phyloP scores from a whole-genome alignment of 768 basidiomycete genomes.

The Boletus bicolor region DNA sequence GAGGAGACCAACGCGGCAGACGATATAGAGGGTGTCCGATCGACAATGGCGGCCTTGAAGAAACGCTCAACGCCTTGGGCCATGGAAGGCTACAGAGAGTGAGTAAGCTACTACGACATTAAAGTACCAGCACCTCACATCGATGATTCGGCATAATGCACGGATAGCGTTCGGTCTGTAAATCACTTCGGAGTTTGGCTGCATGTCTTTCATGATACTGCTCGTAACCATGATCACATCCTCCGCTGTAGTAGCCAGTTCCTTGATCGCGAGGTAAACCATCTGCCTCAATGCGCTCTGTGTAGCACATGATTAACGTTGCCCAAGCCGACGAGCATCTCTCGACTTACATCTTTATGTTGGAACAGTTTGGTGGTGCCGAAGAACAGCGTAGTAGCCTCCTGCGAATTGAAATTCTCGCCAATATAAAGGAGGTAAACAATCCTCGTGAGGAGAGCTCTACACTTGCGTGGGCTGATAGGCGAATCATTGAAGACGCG shows the following conservation, averaged over 20 bases:
- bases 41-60: slow-evolving; percentile 99
- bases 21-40: slow-evolving; percentile 92
- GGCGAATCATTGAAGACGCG: slow-evolving; percentile 99
- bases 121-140: slow-evolving; percentile 55
- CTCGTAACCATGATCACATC: slow-evolving; percentile 99
- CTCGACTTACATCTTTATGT: slow-evolving; percentile 88
- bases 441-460: slow-evolving; percentile 92
- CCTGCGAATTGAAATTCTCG: slow-evolving; percentile 91
- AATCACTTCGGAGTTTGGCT: slow-evolving; percentile 96
- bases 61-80: slow-evolving; percentile 97
- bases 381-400: slow-evolving; percentile 97
- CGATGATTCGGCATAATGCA: slow-evolving; percentile 93
- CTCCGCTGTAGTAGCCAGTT: slow-evolving; percentile 91
- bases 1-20: slow-evolving; percentile 96
- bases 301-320: slow-evolving; percentile 7
- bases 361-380: slow-evolving; percentile 99
- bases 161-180: slow-evolving; percentile 98
- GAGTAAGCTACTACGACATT: slow-evolving; percentile 35
- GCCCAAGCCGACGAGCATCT: neutral
- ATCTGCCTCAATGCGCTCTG: slow-evolving; percentile 95
- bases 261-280: slow-evolving; percentile 98
- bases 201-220: slow-evolving; percentile 99
- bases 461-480: slow-evolving; percentile 95
- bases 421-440: slow-evolving; percentile 96
- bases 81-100: slow-evolving; percentile 82